Conservation (phyloP, 106 monocot genomes). For the Vanilla planifolia region DNA sequence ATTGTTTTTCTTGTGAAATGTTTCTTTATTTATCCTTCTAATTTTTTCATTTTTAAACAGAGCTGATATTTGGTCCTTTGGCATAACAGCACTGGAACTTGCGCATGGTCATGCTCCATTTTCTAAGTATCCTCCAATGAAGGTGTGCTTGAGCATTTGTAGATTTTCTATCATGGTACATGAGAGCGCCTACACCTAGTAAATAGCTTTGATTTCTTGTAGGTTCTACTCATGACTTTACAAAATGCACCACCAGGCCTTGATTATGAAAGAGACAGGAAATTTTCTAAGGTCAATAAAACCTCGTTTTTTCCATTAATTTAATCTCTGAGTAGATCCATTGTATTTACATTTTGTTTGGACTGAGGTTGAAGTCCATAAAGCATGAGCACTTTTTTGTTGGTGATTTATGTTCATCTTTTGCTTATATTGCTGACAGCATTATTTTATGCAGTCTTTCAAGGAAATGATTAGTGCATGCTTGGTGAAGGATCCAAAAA, state of each 20-base stretch:
- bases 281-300: slow-evolving; percentile 74
- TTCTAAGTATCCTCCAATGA: slow-evolving; percentile 97
- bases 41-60: slow-evolving; percentile 27
- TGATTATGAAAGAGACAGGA: slow-evolving; percentile 84
- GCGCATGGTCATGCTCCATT: slow-evolving; percentile 98
- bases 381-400: slow-evolving; percentile 1
- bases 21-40: not conserved
- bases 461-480: slow-evolving; percentile 82
- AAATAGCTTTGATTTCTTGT: slow-evolving; percentile 2
- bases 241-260: slow-evolving; percentile 97
- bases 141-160: slow-evolving; percentile 28
- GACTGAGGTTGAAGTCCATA: not conserved
- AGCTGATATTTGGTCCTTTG: slow-evolving; percentile 98
- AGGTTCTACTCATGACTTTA: slow-evolving; percentile 95
- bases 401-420: not conserved
- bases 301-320: slow-evolving; percentile 2
- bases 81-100: slow-evolving; percentile 91
- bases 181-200: not conserved
- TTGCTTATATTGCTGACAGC: slow-evolving; percentile 1
- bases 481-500: slow-evolving; percentile 97
- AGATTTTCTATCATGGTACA: slow-evolving; percentile 3
- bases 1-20: slow-evolving; percentile 1
- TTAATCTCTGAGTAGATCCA: slow-evolving; percentile 6
- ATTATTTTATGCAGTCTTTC: slow-evolving; percentile 53
- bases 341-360: not conserved